Evolutionary conservation across 177 flowering plant genomes (phyloP), one percentile per base, ranked within the genome.

Genomic region (Vitis hybrid): DNA sequence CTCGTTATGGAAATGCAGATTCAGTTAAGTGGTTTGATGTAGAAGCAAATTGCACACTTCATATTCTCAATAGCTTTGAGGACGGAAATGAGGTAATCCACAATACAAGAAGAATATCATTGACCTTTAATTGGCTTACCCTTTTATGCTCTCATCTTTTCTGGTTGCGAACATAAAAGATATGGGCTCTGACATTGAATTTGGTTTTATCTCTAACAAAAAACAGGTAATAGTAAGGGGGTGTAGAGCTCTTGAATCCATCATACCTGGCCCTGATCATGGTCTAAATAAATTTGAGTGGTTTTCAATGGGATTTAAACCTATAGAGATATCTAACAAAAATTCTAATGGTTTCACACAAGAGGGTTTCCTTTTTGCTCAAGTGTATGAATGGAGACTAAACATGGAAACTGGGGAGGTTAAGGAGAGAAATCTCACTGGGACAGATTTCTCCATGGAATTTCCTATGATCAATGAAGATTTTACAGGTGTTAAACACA

Each of bases 1-100:
- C 92, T 59, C 88, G 89, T 11, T 84, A 81, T 75, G 91, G 91
- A 10, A 82, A 84, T 68, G 76, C 79, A 3, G 75, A 81, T 56
- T 86, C 87, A 16, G 60, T 86, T 55, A 14, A 62, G 45, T 89
- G 90, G 91, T 87, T 89, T 65, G 67, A 84, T 1, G 89, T 87
- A 52, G 70, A 79, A 66, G 56, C 89, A 22, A 65, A 82, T 71
- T 76, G 83, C 73, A 80, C 80, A 14, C 83, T 88, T 75, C 95
- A 90, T 74, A 73, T 88, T 50, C 20, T 90, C 67, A 90, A 88
- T 64, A 77, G 85, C 58, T 87, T 81, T 65, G 92, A 90, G 63
- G 84, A 84, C 51, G 85, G 73, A 12, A 80, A 86, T 65, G 86
- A 87, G 89, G 94, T 88, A 77, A 52, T 59, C 18, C 18, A 66